Evolutionary conservation across 2,329 filamentous ascomycete genomes (phyloP).

Genomic region (Paramyrothecium roridum): DNA sequence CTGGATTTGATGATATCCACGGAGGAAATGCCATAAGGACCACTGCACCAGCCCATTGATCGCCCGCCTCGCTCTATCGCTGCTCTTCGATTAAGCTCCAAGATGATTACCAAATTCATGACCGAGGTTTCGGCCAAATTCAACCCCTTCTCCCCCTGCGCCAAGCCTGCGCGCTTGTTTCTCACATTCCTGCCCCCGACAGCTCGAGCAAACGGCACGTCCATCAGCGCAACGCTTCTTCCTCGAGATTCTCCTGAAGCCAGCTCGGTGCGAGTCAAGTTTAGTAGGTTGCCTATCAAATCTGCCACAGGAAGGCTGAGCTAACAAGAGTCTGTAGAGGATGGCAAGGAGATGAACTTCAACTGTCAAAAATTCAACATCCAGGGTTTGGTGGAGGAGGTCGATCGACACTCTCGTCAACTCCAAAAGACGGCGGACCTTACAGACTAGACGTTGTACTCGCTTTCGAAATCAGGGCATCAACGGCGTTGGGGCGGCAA

Average conservation of each 20-base stretch:
- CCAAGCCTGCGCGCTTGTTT: constrained; percentile 83
- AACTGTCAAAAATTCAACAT: constrained; percentile 80
- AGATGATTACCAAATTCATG: constrained; percentile 83
- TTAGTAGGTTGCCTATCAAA: constrained; percentile 60
- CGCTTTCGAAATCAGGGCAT: constrained; percentile 25
- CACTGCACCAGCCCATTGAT: constrained; percentile 3
- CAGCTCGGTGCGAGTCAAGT: constrained; percentile 73
- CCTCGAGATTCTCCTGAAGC: constrained; percentile 66
- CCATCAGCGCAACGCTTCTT: constrained; percentile 74
- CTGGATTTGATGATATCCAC: background rate
- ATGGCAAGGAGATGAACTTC: constrained; percentile 85
- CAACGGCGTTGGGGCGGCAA: constrained; percentile 26
- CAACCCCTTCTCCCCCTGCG: constrained; percentile 81
- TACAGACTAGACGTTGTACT: constrained; percentile 36
- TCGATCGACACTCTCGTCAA: constrained; percentile 82
- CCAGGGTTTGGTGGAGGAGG: constrained; percentile 81
- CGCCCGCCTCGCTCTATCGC: constrained; percentile 1
- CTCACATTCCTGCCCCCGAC: constrained; percentile 80
- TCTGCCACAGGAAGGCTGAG: background rate
- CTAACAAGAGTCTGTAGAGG: constrained; percentile 56
- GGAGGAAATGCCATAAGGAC: constrained; percentile 4
- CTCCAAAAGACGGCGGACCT: constrained; percentile 83
- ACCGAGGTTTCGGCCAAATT: constrained; percentile 83
- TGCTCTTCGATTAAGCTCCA: constrained; percentile 17
- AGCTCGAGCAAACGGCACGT: constrained; percentile 69